phyloP scores from a whole-genome alignment of 257 asterid species.

The Lithospermum erythrorhizon region DNA sequence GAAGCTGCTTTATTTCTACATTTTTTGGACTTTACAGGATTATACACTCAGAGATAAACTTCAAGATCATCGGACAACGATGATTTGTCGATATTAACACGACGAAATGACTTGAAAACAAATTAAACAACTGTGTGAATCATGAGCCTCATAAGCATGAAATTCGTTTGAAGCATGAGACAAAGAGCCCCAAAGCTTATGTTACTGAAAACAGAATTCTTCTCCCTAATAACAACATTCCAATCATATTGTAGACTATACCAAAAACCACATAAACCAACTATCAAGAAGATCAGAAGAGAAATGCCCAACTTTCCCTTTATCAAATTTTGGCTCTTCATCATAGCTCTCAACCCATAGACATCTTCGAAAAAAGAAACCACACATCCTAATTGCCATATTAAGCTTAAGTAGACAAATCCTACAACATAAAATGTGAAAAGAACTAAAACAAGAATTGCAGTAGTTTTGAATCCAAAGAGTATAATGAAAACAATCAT shows the following conservation, averaged over 20 bases:
- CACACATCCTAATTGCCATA: slow-evolving; percentile 62
- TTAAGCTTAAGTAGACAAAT: slow-evolving; percentile 33
- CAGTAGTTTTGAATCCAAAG: not conserved
- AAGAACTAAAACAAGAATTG: slow-evolving; percentile 2
- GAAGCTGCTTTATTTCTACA: no score
- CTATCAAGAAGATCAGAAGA: slow-evolving; percentile 22
- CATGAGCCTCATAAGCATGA: slow-evolving; percentile 39
- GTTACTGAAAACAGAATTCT: slow-evolving; percentile 1
- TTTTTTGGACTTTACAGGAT: slow-evolving; percentile 37
- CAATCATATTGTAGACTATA: slow-evolving; percentile 13
- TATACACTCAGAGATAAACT: slow-evolving; percentile 62
- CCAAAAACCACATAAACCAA: slow-evolving; percentile 15
- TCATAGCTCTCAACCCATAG: slow-evolving; percentile 44
- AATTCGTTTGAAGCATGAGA: slow-evolving; percentile 19
- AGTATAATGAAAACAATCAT: not conserved
- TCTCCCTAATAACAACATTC: slow-evolving; percentile 18
- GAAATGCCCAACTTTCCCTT: slow-evolving; percentile 40
- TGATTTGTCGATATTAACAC: slow-evolving; percentile 49
- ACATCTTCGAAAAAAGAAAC: slow-evolving; percentile 50
- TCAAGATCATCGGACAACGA: slow-evolving; percentile 54
- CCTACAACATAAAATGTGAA: slow-evolving; percentile 20
- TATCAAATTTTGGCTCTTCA: slow-evolving; percentile 36
- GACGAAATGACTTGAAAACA: slow-evolving; percentile 58
- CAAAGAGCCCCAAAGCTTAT: slow-evolving; percentile 33
- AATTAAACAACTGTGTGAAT: slow-evolving; percentile 46